Evolutionary conservation across 2,329 filamentous ascomycete genomes (phyloP), one percentile per base, ranked within the genome.

Genomic region (Penicillium olsonii): DNA sequence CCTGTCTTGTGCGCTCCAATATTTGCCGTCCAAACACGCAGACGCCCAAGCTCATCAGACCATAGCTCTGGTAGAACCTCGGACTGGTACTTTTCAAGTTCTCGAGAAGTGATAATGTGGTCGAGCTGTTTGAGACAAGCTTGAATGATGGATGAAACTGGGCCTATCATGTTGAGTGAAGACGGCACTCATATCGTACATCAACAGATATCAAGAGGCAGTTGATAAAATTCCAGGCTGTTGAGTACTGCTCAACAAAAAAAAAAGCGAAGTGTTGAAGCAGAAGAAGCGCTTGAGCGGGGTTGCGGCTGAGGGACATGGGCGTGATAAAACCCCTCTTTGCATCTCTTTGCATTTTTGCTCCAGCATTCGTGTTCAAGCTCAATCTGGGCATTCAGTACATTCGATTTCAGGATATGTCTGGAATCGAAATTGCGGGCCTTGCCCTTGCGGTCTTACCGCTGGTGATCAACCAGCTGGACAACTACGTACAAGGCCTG

Each of bases 401-500:
- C n/a, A n/a, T n/a, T n/a, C n/a, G n/a, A n/a, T n/a, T n/a, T n/a
- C n/a, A n/a, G n/a, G n/a, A n/a, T n/a, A n/a, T n/a, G n/a, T 24
- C 57, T 27, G 60, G 61, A 22, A 47, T 61, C 2, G 60, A 65
- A 37, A 47, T 56, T 3, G 54, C 56, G 12, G 62, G 63, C 4
- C 18, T 67, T 5, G 60, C 69, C 1, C 56, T 74, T n/a, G 72
- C 68, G 27, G 60, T 64, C 19, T 48, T 75, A 7, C 71, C 72
- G 5, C 45, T 75, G 2, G 50, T 74, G 5, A 68, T 75, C 17
- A 50, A 53, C 4, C 55, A 55, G 8, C 34, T 66, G 14, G 68
- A 72, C 31, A 62, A 62, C 29, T 73, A 73, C 42, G 67, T 71
- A 34, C 67, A 71, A 37, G 68, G 72, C 2, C 59, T 74, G 3